Conservation (phyloP, 805 yeast species). For the Scheffersomyces spartinae region DNA sequence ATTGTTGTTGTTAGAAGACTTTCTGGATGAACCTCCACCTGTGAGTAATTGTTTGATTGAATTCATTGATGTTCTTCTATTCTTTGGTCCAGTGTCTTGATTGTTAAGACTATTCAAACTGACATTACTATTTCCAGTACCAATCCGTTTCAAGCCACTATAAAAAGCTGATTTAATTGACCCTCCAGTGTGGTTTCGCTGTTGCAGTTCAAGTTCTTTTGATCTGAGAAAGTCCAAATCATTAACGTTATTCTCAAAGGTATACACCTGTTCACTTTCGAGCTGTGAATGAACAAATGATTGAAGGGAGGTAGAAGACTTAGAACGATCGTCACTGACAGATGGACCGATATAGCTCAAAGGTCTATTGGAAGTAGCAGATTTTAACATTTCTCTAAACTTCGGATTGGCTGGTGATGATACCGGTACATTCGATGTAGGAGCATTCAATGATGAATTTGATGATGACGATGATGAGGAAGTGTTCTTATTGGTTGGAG, state of each 20-base stretch:
- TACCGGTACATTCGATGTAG: slow-evolving; percentile 5
- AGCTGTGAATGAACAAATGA: slow-evolving; percentile 22
- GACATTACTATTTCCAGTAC: slow-evolving; percentile 22
- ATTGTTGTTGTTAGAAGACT: slow-evolving; percentile 4
- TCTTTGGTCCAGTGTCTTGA: slow-evolving; percentile 8
- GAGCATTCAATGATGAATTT: no score
- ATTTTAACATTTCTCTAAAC: neutral
- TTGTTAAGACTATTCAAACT: slow-evolving; percentile 7
- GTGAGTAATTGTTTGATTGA: slow-evolving; percentile 19
- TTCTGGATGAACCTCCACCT: slow-evolving; percentile 12
- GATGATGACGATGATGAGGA: slow-evolving; percentile 12
- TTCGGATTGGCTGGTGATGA: neutral
- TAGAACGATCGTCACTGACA: slow-evolving; percentile 4
- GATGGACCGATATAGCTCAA: slow-evolving; percentile 2
- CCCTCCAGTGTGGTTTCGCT: slow-evolving; percentile 28
- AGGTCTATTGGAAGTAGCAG: slow-evolving; percentile 2
- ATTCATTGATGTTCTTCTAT: slow-evolving; percentile 17
- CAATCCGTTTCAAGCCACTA: slow-evolving; percentile 24
- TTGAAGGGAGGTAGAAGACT: slow-evolving; percentile 14
- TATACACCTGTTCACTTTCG: no score
- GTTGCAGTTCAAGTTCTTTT: slow-evolving; percentile 14
- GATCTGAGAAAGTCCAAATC: slow-evolving; percentile 26
- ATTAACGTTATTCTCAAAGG: slow-evolving; percentile 9
- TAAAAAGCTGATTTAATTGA: slow-evolving; percentile 21
- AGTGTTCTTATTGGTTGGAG: slow-evolving; percentile 15